phyloP scores from a whole-genome alignment of 768 basidiomycete genomes.

The Boletus rufocinnamomeus region DNA sequence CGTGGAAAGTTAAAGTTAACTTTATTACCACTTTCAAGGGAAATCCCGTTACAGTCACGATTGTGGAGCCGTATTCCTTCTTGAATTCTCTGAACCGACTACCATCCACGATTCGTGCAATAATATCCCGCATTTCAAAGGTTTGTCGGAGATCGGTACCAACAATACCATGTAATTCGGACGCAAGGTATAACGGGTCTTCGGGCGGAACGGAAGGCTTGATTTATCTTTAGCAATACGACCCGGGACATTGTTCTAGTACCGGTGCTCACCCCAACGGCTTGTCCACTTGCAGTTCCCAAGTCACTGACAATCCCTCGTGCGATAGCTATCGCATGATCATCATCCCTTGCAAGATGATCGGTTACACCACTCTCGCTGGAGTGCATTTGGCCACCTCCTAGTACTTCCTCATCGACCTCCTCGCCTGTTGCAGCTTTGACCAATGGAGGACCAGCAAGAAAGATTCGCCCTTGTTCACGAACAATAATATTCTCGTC shows the following conservation, averaged over 20 bases:
- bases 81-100: constrained; percentile 94
- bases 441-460: constrained; percentile 92
- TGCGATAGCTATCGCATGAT: constrained; percentile 80
- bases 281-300: constrained; percentile 58
- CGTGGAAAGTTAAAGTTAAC: constrained; percentile 12
- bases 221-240: constrained; percentile 12
- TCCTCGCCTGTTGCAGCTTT: constrained; percentile 94
- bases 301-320: constrained; percentile 77
- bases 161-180: constrained; percentile 88
- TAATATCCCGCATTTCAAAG: constrained; percentile 94
- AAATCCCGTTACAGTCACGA: constrained; percentile 68
- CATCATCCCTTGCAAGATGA: constrained; percentile 82
- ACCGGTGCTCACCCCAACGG: constrained; percentile 49
- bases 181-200: constrained; percentile 74
- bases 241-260: background rate
- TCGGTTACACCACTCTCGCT: constrained; percentile 90
- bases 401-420: constrained; percentile 90
- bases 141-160: constrained; percentile 86
- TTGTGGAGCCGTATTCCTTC: constrained; percentile 89
- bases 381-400: constrained; percentile 90
- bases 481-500: constrained; percentile 91
- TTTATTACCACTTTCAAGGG: background rate
- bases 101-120: constrained; percentile 89
- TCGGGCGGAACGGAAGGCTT: constrained; percentile 65
- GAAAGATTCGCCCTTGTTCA: constrained; percentile 91